These are phyloP conservation scores for Begonia masoniana DNA, from an alignment of 306 rosid species.

Conservation along the genomic window DNA sequence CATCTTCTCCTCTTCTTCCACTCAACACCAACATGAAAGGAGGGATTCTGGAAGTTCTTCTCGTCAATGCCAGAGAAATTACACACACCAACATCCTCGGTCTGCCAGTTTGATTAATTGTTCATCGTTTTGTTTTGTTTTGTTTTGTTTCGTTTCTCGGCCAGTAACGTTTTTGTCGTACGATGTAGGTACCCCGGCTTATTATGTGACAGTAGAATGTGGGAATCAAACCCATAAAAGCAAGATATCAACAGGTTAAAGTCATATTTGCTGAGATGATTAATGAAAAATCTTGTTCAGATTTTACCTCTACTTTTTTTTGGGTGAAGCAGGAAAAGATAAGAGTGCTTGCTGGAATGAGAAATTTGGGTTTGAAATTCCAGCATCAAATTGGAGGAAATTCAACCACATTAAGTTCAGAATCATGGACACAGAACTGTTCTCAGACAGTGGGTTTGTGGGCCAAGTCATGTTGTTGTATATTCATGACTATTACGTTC, in stretches of 20 bases:
- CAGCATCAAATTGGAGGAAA: slow-evolving; percentile 35
- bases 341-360: slow-evolving; percentile 60
- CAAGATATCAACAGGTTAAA: slow-evolving; percentile 8
- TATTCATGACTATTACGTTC: too few species aligned
- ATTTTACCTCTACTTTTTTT: not conserved
- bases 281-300: too few species aligned
- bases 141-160: too few species aligned
- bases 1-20: not conserved
- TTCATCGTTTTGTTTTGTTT: not conserved
- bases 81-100: slow-evolving; percentile 2
- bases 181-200: slow-evolving; percentile 7
- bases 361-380: slow-evolving; percentile 48
- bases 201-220: slow-evolving; percentile 8
- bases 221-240: slow-evolving; percentile 9
- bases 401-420: slow-evolving; percentile 44
- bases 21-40: slow-evolving; percentile 8
- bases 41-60: slow-evolving; percentile 8
- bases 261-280: not conserved
- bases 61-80: slow-evolving; percentile 8
- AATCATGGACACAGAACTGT: slow-evolving; percentile 48
- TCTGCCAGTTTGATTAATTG: not conserved
- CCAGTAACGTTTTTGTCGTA: too few species aligned
- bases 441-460: slow-evolving; percentile 49
- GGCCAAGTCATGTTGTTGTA: slow-evolving; percentile 76
- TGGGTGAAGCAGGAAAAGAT: slow-evolving; percentile 39